Evolutionary conservation across 2,329 filamentous ascomycete species (phyloP), one percentile per base, ranked within the genome.

Genomic region (Talaromyces rugulosus): DNA sequence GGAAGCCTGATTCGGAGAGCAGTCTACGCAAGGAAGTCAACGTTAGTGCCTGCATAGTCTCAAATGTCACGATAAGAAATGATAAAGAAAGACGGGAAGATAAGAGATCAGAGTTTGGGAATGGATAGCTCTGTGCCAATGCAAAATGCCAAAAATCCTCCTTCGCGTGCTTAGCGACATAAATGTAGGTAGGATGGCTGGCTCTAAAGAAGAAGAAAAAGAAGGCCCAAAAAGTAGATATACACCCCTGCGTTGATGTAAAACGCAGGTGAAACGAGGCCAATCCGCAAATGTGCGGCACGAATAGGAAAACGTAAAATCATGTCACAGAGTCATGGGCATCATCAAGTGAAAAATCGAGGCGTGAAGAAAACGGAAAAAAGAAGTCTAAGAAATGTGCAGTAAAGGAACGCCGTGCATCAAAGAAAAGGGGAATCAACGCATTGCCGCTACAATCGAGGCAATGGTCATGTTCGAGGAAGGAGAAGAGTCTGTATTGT

Each of bases 1-100:
- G 69, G 70, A 81, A 81, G 63, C 78, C 78, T 56, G 78, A 81
- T 70, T 81, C 78, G 62, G 78, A 80, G 50, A 81, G 72, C 58
- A 81, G 73, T 76, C 77, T 79, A 78, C 75, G 72, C 76, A 78
- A 78, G 74, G 72, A 65, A 64, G 62, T 67, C 61, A 67, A 69
- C 63, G 68, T 63, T 66, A 66, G 64, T 61, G 28, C 55, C 51
- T 40, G 61, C 47, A 50, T 33, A 33, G 53, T 31, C 50, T 53
- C 56, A 31, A 54, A 34, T 56, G 34, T 31, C n/a, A 36, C 12
- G 54, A 56, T 23, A 56, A 56, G 34, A 11, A 56, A 58, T 58
- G 56, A 30, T 52, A 52, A 52, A 31, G 47, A 42, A 58, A 40
- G 44, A 28, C 23, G 30, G 44, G 18, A 33, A 58, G 30, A 52